Percentiles rank a stretch among this genome's conserved stretches.
Conservation (phyloP, 1,139 yeast species). For the Suhomyces chickasaworum region DNA sequence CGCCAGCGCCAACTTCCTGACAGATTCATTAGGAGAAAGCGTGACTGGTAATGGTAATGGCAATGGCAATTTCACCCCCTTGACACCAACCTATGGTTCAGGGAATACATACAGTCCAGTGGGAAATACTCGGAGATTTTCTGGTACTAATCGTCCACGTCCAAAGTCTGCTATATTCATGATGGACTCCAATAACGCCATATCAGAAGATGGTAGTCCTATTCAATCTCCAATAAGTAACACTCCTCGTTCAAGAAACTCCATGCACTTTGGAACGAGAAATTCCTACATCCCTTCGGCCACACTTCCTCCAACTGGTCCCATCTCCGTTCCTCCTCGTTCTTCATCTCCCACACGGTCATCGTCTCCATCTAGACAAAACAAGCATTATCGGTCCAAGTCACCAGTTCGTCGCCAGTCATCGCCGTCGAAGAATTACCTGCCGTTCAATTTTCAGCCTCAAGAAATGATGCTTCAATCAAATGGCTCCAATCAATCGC, state of each 20-base stretch:
- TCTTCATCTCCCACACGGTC: conserved; percentile 35
- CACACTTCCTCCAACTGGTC: conserved; percentile 21
- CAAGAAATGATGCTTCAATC: conserved; percentile 37
- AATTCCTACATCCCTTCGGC: conserved; percentile 12
- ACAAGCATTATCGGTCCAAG: conserved; percentile 37
- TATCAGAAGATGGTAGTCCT: conserved; percentile 35
- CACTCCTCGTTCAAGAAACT: conserved; percentile 28
- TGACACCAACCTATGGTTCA: conserved; percentile 13
- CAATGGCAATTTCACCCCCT: conserved; percentile 8
- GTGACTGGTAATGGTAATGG: too few relatives aligned
- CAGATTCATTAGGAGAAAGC: conserved; percentile 35
- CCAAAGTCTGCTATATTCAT: conserved; percentile 43
- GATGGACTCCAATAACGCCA: conserved; percentile 31
- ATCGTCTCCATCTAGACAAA: conserved; percentile 35
- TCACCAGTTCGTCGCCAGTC: conserved; percentile 42
- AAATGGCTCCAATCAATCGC: conserved; percentile 31
- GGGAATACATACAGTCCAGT: conserved; percentile 6
- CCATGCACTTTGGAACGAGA: conserved; percentile 18
- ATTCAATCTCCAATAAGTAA: conserved; percentile 23
- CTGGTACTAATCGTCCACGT: conserved; percentile 26
- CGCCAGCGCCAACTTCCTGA: conserved; percentile 48
- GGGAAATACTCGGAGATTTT: conserved; percentile 15
- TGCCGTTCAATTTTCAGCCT: conserved; percentile 57
- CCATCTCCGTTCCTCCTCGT: conserved; percentile 15
- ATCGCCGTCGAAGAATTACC: conserved; percentile 43